Evolutionary conservation across 306 rosid genomes (phyloP).

Genomic region (Delonix regia): DNA sequence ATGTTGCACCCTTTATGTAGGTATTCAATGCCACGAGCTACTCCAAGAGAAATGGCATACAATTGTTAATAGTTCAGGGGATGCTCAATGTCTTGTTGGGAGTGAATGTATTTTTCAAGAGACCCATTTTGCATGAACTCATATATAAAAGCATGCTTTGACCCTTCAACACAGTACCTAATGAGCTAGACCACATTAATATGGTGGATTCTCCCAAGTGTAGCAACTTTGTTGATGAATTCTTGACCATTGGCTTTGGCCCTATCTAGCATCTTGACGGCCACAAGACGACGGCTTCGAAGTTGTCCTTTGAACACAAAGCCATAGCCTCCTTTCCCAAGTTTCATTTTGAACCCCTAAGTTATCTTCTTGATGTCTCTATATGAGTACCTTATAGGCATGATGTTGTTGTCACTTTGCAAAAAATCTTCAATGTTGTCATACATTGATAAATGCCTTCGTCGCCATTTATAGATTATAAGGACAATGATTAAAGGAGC

Average conservation of each 20-base stretch:
- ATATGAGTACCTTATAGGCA: slow-evolving; percentile 35
- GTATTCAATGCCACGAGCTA: slow-evolving; percentile 16
- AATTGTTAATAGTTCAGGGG: too few relatives aligned
- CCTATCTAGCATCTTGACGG: slow-evolving; percentile 18
- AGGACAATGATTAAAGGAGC: neutral
- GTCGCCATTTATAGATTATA: slow-evolving; percentile 33
- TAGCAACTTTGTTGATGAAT: slow-evolving; percentile 26
- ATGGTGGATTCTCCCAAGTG: slow-evolving; percentile 27
- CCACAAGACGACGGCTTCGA: slow-evolving; percentile 19
- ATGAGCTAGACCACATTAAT: slow-evolving; percentile 32
- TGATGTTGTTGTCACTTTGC: neutral
- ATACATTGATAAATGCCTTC: slow-evolving; percentile 30
- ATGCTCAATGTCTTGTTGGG: too few relatives aligned
- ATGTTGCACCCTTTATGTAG: slow-evolving; percentile 29
- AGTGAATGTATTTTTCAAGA: slow-evolving; percentile 13
- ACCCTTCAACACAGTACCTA: slow-evolving; percentile 31
- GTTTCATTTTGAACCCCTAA: neutral
- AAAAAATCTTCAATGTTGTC: slow-evolving; percentile 15
- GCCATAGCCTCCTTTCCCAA: slow-evolving; percentile 39
- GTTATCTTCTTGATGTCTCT: slow-evolving; percentile 30
- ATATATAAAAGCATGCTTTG: slow-evolving; percentile 30
- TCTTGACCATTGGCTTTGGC: slow-evolving; percentile 37
- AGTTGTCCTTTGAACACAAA: slow-evolving; percentile 12
- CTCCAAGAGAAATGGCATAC: slow-evolving; percentile 19
- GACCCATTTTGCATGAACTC: slow-evolving; percentile 32